A percentile compares a stretch with the other conserved stretches of the same genome.
Evolutionary conservation across 495 filamentous ascomycete species (phyloP).

Genomic region (Lophium mytilinum): DNA sequence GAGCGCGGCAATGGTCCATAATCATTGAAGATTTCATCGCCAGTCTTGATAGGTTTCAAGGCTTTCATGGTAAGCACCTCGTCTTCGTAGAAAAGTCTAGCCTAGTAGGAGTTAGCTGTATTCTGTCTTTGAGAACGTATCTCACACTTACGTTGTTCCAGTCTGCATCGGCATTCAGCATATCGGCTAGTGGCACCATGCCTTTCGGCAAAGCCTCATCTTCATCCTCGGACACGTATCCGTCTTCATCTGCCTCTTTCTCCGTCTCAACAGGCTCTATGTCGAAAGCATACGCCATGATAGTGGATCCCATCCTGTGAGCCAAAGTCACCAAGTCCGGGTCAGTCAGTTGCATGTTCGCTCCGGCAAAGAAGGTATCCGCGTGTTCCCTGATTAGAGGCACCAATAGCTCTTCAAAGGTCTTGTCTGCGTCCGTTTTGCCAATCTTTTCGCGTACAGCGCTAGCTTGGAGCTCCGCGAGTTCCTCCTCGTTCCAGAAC

Average conservation of each 20-base stretch:
- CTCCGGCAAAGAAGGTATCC: conserved; percentile 41
- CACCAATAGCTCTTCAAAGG: conserved; percentile 54
- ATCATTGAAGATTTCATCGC: conserved; percentile 85
- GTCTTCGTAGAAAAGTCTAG: conserved; percentile 65
- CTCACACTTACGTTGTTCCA: conserved; percentile 56
- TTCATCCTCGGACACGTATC: conserved; percentile 60
- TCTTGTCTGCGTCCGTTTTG: conserved; percentile 58
- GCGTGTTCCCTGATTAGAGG: conserved; percentile 48
- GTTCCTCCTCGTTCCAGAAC: conserved; percentile 73
- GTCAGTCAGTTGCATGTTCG: conserved; percentile 37
- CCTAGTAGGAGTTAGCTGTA: conserved; percentile 26
- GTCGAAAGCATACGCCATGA: conserved; percentile 96
- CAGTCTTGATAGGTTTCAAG: conserved; percentile 53
- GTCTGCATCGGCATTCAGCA: conserved; percentile 84
- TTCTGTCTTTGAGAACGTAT: neutral
- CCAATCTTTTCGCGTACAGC: conserved; percentile 72
- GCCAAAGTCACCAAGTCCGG: conserved; percentile 50
- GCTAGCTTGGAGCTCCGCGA: conserved; percentile 67
- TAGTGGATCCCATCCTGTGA: conserved; percentile 74
- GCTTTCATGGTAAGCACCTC: conserved; percentile 57
- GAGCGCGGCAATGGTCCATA: conserved; percentile 77
- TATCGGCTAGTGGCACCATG: conserved; percentile 89
- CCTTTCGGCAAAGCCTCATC: conserved; percentile 57
- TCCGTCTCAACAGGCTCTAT: conserved; percentile 48
- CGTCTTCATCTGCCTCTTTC: conserved; percentile 47